These are phyloP conservation scores for Suhomyces choctaworum DNA, from an alignment of 1,139 yeast genomes.

Conservation along the genomic window DNA sequence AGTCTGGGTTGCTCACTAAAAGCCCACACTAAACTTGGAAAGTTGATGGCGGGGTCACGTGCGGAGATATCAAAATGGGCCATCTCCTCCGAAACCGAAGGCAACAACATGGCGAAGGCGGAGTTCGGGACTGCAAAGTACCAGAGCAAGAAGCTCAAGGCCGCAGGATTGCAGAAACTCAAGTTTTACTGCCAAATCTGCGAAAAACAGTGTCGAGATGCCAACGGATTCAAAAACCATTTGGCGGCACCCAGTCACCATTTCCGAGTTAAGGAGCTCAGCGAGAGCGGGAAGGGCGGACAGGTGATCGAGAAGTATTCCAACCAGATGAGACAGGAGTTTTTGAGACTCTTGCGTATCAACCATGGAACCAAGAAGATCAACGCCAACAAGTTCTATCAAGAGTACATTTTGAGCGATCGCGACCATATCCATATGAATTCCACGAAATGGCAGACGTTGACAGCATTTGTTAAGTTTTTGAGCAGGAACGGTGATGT, in stretches of 20 bases:
- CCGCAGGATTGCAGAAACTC: constrained; percentile 82
- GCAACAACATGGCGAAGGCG: constrained; percentile 40
- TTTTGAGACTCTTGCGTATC: constrained; percentile 59
- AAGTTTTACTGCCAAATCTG: constrained; percentile 91
- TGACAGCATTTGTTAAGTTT: constrained; percentile 69
- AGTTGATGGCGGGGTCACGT: too few species aligned
- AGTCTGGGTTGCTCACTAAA: too few species aligned
- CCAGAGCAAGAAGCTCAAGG: constrained; percentile 74
- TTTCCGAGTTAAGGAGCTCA: constrained; percentile 43
- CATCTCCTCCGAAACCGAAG: too few species aligned
- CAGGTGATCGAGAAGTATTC: constrained; percentile 62
- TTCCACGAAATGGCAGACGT: constrained; percentile 76
- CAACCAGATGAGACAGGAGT: constrained; percentile 58
- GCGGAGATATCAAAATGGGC: too few species aligned
- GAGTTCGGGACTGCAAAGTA: constrained; percentile 84
- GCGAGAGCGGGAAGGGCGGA: constrained; percentile 40
- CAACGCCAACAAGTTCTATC: constrained; percentile 84
- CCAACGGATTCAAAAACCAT: constrained; percentile 92
- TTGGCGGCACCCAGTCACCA: constrained; percentile 74
- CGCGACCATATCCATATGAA: constrained; percentile 87
- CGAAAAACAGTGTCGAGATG: constrained; percentile 90
- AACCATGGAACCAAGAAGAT: constrained; percentile 82
- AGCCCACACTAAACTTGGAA: too few species aligned
- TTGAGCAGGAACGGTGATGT: constrained; percentile 63
- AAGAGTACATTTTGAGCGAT: constrained; percentile 75